These are phyloP conservation scores for Claviceps cyperi DNA, from an alignment of 2,329 filamentous ascomycete genomes.

Conservation along the genomic window DNA sequence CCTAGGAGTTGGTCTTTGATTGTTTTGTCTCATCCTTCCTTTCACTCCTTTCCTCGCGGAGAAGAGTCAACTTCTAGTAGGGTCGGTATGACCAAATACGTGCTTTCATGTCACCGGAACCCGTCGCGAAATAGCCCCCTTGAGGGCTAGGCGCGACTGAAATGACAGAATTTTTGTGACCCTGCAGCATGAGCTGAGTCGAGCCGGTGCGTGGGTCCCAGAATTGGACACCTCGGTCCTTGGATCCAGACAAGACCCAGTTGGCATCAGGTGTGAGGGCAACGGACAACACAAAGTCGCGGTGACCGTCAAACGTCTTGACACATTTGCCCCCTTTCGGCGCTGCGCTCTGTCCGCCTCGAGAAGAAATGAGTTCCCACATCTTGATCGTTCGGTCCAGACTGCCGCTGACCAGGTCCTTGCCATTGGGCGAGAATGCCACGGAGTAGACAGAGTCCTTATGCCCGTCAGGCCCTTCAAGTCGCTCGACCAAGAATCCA, in stretches of 20 bases:
- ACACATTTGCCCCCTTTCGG: slow-evolving; percentile 85
- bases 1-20: too few species aligned
- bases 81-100: slow-evolving; percentile 83
- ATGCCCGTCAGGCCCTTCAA: slow-evolving; percentile 87
- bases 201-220: slow-evolving; percentile 92
- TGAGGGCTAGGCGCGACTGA: slow-evolving; percentile 88
- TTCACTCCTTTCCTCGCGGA: neutral
- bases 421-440: slow-evolving; percentile 85
- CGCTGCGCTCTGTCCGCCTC: slow-evolving; percentile 49
- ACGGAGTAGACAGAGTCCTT: slow-evolving; percentile 96
- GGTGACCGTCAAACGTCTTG: slow-evolving; percentile 93
- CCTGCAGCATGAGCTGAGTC: slow-evolving; percentile 95
- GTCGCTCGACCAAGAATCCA: slow-evolving; percentile 75
- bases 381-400: slow-evolving; percentile 98
- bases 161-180: slow-evolving; percentile 97
- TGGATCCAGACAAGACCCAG: slow-evolving; percentile 95
- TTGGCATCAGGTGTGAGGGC: slow-evolving; percentile 85
- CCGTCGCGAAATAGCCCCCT: slow-evolving; percentile 82
- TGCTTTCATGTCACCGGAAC: slow-evolving; percentile 93
- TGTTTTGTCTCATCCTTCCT: neutral
- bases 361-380: slow-evolving; percentile 77
- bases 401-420: slow-evolving; percentile 85
- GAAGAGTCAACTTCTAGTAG: slow-evolving; percentile 16
- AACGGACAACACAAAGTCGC: slow-evolving; percentile 93
- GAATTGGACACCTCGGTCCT: slow-evolving; percentile 95